Evolutionary conservation across 495 filamentous ascomycete genomes (phyloP).

Genomic region (Aspergillus nanangensis): DNA sequence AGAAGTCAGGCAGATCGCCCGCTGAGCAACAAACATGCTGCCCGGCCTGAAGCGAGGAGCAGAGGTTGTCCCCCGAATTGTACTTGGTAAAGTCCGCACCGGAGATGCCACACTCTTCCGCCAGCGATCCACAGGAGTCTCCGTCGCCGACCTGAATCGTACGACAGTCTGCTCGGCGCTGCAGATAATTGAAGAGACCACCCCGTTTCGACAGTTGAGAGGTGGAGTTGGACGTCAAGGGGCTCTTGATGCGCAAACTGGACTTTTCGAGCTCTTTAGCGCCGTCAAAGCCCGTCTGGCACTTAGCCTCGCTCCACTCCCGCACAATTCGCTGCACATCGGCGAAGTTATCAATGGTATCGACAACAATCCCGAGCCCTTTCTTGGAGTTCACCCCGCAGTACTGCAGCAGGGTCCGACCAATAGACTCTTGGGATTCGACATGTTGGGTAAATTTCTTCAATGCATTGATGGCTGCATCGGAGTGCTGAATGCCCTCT

Average conservation of each 20-base stretch:
- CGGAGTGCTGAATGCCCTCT: neutral
- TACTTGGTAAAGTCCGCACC: conserved; percentile 32
- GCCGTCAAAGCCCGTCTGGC: neutral
- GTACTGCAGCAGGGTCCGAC: neutral
- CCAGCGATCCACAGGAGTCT: conserved; percentile 36
- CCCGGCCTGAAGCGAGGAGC: conserved; percentile 24
- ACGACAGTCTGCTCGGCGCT: too few species aligned
- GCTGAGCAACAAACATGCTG: conserved; percentile 45
- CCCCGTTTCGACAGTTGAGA: too few species aligned
- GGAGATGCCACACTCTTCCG: conserved; percentile 36
- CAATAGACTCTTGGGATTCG: neutral
- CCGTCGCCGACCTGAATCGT: conserved; percentile 21
- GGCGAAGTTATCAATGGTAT: neutral
- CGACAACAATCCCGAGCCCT: neutral
- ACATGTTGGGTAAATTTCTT: neutral
- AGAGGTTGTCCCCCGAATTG: conserved; percentile 32
- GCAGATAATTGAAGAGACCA: too few species aligned
- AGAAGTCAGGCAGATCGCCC: conserved; percentile 35
- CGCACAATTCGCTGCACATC: neutral
- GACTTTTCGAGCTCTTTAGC: neutral
- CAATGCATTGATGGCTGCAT: neutral
- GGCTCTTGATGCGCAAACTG: neutral
- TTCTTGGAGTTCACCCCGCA: neutral
- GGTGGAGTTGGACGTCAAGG: neutral
- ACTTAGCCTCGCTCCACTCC: neutral